phyloP scores from a whole-genome alignment of 2,329 filamentous ascomycete genomes.

The Colletotrichum orchidophilum region DNA sequence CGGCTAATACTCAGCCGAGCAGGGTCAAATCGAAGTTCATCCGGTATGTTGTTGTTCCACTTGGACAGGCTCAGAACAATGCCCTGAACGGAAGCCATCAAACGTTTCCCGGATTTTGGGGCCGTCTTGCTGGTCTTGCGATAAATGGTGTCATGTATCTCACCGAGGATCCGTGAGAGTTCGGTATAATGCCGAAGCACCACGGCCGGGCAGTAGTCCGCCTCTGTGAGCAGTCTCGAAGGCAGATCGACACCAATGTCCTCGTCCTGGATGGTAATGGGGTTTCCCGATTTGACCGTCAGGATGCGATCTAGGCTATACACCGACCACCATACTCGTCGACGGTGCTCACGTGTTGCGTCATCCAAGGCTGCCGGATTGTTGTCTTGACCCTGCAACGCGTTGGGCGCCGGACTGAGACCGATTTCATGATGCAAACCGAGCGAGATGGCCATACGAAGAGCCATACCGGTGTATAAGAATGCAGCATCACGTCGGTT shows the following conservation, averaged over 20 bases:
- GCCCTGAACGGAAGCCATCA: constrained; percentile 59
- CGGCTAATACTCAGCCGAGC: constrained; percentile 54
- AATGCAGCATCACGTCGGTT: constrained; percentile 65
- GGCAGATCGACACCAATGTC: constrained; percentile 46
- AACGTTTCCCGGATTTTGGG: constrained; percentile 54
- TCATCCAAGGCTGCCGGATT: constrained; percentile 5
- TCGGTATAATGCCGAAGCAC: constrained; percentile 42
- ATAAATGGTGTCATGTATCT: constrained; percentile 52
- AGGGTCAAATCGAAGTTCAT: constrained; percentile 58
- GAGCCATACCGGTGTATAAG: constrained; percentile 61
- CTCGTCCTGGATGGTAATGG: constrained; percentile 42
- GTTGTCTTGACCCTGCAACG: constrained; percentile 11
- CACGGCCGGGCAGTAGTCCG: constrained; percentile 42
- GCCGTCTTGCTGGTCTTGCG: constrained; percentile 47
- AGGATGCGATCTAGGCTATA: constrained; percentile 46
- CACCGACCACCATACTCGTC: constrained; percentile 48
- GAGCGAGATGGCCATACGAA: constrained; percentile 66
- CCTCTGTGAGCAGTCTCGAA: constrained; percentile 39
- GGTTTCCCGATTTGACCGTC: constrained; percentile 44
- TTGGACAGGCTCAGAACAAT: constrained; percentile 59
- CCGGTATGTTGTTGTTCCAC: constrained; percentile 60
- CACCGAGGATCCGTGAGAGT: constrained; percentile 42
- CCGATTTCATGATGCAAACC: constrained; percentile 64
- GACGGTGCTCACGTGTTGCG: constrained; percentile 53
- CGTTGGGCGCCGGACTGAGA: neutral